phyloP scores from a whole-genome alignment of 345 rosid species.

The Pugionium dolabratum region DNA sequence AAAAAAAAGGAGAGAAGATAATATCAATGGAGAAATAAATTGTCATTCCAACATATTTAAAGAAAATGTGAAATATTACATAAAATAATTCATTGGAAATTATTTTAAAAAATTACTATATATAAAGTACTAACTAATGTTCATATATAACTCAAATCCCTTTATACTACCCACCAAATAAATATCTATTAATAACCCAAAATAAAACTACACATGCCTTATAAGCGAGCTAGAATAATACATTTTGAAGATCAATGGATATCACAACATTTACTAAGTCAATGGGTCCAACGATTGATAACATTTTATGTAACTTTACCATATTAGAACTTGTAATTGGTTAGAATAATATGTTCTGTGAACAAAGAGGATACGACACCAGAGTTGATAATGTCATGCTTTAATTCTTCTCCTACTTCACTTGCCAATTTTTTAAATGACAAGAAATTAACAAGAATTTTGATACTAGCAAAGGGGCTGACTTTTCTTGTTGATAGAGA shows the following conservation, averaged over 20 bases:
- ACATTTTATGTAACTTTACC: not conserved
- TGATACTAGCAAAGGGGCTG: conserved; percentile 30
- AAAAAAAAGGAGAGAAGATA: not conserved
- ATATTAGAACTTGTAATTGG: conserved; percentile 27
- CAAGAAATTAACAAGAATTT: conserved; percentile 27
- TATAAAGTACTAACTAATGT: too few relatives aligned
- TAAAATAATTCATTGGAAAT: too few relatives aligned
- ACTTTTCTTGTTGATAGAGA: conserved; percentile 26
- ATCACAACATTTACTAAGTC: not conserved
- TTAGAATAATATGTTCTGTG: conserved; percentile 37
- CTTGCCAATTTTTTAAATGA: conserved; percentile 27
- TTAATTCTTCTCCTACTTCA: conserved; percentile 44
- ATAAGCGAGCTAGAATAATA: too few relatives aligned
- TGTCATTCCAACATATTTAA: too few relatives aligned
- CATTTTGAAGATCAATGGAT: conserved; percentile 1
- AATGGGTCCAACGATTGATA: conserved; percentile 27
- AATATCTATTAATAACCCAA: too few relatives aligned
- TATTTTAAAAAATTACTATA: too few relatives aligned
- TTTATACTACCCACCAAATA: too few relatives aligned
- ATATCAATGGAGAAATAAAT: too few relatives aligned
- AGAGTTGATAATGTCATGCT: conserved; percentile 43
- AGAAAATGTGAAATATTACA: too few relatives aligned
- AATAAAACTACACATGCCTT: too few relatives aligned
- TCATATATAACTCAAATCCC: too few relatives aligned
- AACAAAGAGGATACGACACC: conserved; percentile 43